A percentile compares a stretch with the other conserved stretches of the same genome.
Conservation (phyloP, 179 eudicot species). For the Amaranthus tricolor region DNA sequence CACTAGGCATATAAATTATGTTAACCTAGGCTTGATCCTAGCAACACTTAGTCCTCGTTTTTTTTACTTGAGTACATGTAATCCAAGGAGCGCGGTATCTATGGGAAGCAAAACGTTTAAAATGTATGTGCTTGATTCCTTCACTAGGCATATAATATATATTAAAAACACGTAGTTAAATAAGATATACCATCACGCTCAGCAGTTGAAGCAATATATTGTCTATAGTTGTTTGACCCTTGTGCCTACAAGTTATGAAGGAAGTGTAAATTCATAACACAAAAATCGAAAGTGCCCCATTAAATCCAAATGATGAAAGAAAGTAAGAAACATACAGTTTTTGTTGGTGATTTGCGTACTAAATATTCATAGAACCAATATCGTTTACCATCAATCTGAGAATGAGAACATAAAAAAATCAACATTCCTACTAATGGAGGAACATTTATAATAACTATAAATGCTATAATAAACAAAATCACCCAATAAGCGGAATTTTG, state of each 20-base stretch:
- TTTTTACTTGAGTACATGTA: not conserved
- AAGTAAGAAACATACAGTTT: constrained; percentile 42
- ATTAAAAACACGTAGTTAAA: not conserved
- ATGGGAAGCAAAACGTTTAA: not conserved
- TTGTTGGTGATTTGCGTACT: constrained; percentile 89
- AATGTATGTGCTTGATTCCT: not conserved
- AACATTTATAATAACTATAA: not conserved
- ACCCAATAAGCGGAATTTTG: not conserved
- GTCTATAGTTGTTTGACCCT: constrained; percentile 57
- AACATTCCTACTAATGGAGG: not conserved
- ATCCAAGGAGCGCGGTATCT: not conserved
- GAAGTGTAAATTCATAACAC: not conserved
- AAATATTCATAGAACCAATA: constrained; percentile 96
- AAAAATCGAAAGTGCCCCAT: not conserved
- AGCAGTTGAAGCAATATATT: constrained; percentile 65
- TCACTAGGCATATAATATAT: not conserved
- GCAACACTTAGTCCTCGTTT: not conserved
- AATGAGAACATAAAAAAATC: constrained; percentile 14
- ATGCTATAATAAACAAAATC: not conserved
- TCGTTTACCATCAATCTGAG: constrained; percentile 77
- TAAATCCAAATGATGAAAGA: constrained; percentile 10
- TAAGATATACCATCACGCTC: constrained; percentile 68
- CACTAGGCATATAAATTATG: not conserved
- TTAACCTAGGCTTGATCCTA: not conserved
- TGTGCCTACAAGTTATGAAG: constrained; percentile 42